Conservation (phyloP, 2,329 filamentous ascomycete genomes). For the Aureobasidium sp. region DNA sequence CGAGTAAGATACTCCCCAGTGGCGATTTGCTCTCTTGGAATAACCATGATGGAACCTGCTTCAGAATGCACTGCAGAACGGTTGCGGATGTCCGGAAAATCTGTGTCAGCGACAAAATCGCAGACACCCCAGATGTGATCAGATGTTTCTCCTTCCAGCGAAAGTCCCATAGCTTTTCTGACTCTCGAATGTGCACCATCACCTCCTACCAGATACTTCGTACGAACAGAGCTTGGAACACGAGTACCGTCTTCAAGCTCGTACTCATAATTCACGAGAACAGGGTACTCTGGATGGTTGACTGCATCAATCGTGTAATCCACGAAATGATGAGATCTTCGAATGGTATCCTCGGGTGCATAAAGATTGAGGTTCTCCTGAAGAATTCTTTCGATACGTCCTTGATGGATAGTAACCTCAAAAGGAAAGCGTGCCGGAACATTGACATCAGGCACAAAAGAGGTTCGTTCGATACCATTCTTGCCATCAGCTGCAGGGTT, state of each 20-base stretch:
- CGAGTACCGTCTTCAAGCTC: slow-evolving; percentile 12
- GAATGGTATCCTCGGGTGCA: slow-evolving; percentile 3
- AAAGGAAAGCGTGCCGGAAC: slow-evolving; percentile 5
- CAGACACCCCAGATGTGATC: slow-evolving; percentile 24
- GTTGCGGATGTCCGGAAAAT: slow-evolving; percentile 61
- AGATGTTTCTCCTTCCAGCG: slow-evolving; percentile 21
- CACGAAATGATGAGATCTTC: slow-evolving; percentile 5
- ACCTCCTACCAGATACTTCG: slow-evolving; percentile 17
- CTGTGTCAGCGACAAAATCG: slow-evolving; percentile 21
- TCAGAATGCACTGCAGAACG: slow-evolving; percentile 65
- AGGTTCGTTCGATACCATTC: slow-evolving; percentile 3
- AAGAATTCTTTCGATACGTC: slow-evolving; percentile 53
- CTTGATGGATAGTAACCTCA: slow-evolving; percentile 57
- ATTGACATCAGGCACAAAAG: slow-evolving; percentile 9
- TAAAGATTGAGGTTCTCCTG: slow-evolving; percentile 14
- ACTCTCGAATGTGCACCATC: slow-evolving; percentile 18
- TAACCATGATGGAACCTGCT: slow-evolving; percentile 67
- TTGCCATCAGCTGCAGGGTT: slow-evolving; percentile 54
- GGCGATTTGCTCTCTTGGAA: slow-evolving; percentile 50
- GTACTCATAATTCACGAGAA: not conserved
- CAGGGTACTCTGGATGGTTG: slow-evolving; percentile 2
- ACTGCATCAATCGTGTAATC: not conserved
- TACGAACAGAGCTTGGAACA: slow-evolving; percentile 7
- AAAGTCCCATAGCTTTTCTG: slow-evolving; percentile 17
- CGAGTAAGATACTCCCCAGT: not conserved